Evolutionary conservation across 1,284 basidiomycete genomes (phyloP).

Genomic region (Flammula alnicola): DNA sequence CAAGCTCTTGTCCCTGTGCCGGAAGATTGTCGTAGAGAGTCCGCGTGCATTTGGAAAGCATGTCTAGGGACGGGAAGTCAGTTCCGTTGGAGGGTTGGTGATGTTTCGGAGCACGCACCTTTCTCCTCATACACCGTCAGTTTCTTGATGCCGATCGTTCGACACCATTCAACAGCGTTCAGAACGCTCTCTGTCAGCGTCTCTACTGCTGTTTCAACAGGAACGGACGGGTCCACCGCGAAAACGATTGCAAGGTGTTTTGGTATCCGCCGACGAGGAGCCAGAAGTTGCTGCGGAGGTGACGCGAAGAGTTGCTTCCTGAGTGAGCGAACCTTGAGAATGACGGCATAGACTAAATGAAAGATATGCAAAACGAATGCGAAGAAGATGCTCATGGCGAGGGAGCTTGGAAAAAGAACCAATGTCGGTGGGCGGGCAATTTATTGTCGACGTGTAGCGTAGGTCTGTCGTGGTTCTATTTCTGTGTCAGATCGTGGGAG

Average conservation of each 20-base stretch:
- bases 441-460: constrained; percentile 21
- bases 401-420: constrained; percentile 5
- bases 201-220: constrained; percentile 40
- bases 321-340: constrained; percentile 45
- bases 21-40: constrained; percentile 42
- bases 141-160: constrained; percentile 54
- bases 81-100: constrained; percentile 4
- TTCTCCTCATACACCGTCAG: constrained; percentile 73
- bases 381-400: constrained; percentile 35
- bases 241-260: constrained; percentile 69
- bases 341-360: constrained; percentile 59
- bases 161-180: constrained; percentile 63
- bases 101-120: constrained; percentile 47
- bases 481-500: constrained; percentile 7
- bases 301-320: constrained; percentile 39
- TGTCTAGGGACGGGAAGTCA: constrained; percentile 41
- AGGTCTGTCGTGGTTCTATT: constrained; percentile 4
- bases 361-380: constrained; percentile 52
- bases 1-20: constrained; percentile 34
- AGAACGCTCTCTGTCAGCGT: constrained; percentile 57
- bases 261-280: constrained; percentile 59
- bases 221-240: constrained; percentile 41
- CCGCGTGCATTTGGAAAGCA: constrained; percentile 48
- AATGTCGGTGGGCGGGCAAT: constrained; percentile 8
- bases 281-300: constrained; percentile 50